Evolutionary conservation across 768 basidiomycete species (phyloP).

Genomic region (Macrocybe gigantea): DNA sequence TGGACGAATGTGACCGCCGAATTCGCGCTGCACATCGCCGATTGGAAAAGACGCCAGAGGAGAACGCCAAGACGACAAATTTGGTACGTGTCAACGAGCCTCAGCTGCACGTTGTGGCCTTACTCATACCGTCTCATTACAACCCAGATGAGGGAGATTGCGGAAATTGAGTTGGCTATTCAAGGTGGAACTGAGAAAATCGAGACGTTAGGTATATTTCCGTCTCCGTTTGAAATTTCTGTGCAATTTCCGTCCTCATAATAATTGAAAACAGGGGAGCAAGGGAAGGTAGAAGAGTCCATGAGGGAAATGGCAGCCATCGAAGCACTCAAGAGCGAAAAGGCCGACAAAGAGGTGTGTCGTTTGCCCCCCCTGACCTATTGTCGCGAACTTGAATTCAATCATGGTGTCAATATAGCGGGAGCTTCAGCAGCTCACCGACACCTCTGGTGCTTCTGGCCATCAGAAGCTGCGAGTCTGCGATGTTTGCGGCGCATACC

Average conservation of each 20-base stretch:
- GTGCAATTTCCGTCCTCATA: slow-evolving; percentile 8
- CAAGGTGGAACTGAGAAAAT: slow-evolving; percentile 99
- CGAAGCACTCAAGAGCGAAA: slow-evolving; percentile 95
- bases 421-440: slow-evolving; percentile 92
- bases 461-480: slow-evolving; percentile 99
- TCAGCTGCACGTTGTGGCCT: neutral
- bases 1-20: slow-evolving; percentile 96
- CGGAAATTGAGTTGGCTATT: slow-evolving; percentile 97
- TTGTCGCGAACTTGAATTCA: slow-evolving; percentile 5
- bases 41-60: slow-evolving; percentile 98
- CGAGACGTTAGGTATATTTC: slow-evolving; percentile 71
- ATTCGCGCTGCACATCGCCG: slow-evolving; percentile 91
- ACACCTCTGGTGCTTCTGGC: slow-evolving; percentile 98
- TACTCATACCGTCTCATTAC: slow-evolving; percentile 1
- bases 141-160: slow-evolving; percentile 93
- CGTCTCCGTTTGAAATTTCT: slow-evolving; percentile 4
- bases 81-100: slow-evolving; percentile 43
- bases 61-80: slow-evolving; percentile 98
- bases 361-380: slow-evolving; percentile 3
- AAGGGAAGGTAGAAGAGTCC: slow-evolving; percentile 98
- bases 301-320: slow-evolving; percentile 98
- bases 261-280: slow-evolving; percentile 60
- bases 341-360: slow-evolving; percentile 88
- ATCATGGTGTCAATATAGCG: slow-evolving; percentile 40
- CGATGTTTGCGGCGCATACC: slow-evolving; percentile 99